Evolutionary conservation across 768 basidiomycete genomes (phyloP), one percentile per base, ranked within the genome.

Genomic region (Collybia sordida): DNA sequence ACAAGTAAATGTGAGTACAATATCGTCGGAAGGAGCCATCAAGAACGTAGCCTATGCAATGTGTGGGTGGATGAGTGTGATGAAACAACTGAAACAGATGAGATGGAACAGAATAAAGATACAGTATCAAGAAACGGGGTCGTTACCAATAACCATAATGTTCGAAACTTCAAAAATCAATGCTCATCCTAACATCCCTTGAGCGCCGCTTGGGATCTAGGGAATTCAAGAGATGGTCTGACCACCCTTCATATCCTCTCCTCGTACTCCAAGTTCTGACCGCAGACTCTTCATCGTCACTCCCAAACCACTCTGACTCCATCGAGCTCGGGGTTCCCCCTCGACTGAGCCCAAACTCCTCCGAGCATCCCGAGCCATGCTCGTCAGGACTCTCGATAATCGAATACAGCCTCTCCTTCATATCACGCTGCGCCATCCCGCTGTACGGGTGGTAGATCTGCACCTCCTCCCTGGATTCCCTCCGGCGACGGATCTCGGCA

Each of bases 301-400:
- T 42, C 19, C 53, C 44, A 3, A 59, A 28, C 56, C 53, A 61
- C 31, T 56, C 47, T 8, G 53, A 46, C 19, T 49, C 39, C 49
- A 40, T 41, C 51, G 52, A 35, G 48, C 51, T 42, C 27, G 23
- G 49, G 21, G 38, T 39, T 19, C 59, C 50, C 15, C 49, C 45
- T 7, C 52, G 49, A 37, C 52, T 49, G 6, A 61, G 40, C 1
- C 62, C 62, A 48, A 62, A 65, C 19, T 63, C 64, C 42, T 62
- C 64, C n/a, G 56, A 53, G 22, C 59, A 58, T 5, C 61, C 56
- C 7, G 49, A 37, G 11, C 64, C 60, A 43, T 64, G 64, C 47
- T 72, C 70, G 19, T 70, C 66, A 14, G 68, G 65, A 42, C 64
- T 61, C 58, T 72, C 70, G 12, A 69, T 62, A 47, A 72, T 70